Base-by-base conservation (phyloP, 73 alveolate genomes). In the Stentor coeruleus region DNA sequence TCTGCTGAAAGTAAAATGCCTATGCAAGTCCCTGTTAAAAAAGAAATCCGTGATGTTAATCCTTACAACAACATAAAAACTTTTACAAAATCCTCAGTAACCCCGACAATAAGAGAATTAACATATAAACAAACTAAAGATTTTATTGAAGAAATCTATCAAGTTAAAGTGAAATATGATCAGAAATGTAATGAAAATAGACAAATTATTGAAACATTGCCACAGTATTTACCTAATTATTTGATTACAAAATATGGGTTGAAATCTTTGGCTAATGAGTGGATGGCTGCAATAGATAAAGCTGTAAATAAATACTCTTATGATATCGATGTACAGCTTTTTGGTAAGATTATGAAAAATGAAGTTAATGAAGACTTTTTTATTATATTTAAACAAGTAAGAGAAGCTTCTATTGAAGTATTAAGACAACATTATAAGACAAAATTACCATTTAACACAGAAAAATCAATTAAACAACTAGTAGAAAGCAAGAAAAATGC, bases 321-420 rank as follows among this genome's bases (percentile, higher is more conserved):
- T 30, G 98, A 95, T 85, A 96, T 91, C 83, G 99, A 97, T 87
- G 97, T 97, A 11, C 95, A 97, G 20, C 89, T 97, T 33, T 97
- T 97, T 86, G 99, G 98, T 3, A 97, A 97, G 30, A 97, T 97
- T 38, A 87, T 97, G 36, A 93, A 94, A 86, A 97, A 97, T 87
- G 99, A 97, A 83, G 92, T 97, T 79, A 98, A 97, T 90, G 99
- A 97, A 80, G 98, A 93, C 74, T 95, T 93, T 86, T 85, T 98
- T 81, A 92, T 94, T 77, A 95, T 93, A 35, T 88, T 94, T 58
- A 84, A 66, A 81, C 96, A 94, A 85, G 98, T 97, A 33, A 95
- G 93, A 83, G 98, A 97, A 59, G 96, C 98, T 42, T 89, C 96
- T 20, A 82, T 90, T 15, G 96, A 92, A 49, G 85, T 97, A 60